Evolutionary conservation across 495 filamentous ascomycete genomes (phyloP).

Genomic region (Hyaloscypha finlandica): DNA sequence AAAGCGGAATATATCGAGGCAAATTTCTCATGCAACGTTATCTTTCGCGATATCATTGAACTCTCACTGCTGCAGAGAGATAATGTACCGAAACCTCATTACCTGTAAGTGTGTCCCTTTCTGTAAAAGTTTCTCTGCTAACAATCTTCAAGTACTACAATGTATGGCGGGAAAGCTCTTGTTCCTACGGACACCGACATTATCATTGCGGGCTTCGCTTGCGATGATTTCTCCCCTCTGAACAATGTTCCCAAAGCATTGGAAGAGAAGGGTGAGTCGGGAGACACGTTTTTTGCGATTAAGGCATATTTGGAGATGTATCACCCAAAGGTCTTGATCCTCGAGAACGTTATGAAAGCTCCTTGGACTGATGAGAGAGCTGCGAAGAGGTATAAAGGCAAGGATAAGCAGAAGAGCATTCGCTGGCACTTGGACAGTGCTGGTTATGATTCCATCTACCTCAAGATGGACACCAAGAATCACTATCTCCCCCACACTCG

Average conservation of each 20-base stretch:
- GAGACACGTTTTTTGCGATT: conserved; percentile 67
- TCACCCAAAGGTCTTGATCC: conserved; percentile 64
- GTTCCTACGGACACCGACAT: conserved; percentile 68
- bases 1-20: conserved; percentile 82
- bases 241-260: conserved; percentile 52
- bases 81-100: neutral
- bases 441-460: conserved; percentile 54
- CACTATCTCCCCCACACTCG: conserved; percentile 83
- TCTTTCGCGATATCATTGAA: conserved; percentile 74
- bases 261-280: conserved; percentile 63
- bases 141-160: conserved; percentile 59
- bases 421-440: conserved; percentile 47
- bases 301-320: conserved; percentile 55
- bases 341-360: conserved; percentile 72
- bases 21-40: conserved; percentile 62
- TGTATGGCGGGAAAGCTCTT: conserved; percentile 59
- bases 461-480: conserved; percentile 66
- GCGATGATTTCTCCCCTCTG: conserved; percentile 69
- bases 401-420: conserved; percentile 35
- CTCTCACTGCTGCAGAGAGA: conserved; percentile 36
- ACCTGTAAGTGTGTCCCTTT: conserved; percentile 7
- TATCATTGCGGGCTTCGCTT: conserved; percentile 74
- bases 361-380: conserved; percentile 53
- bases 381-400: neutral
- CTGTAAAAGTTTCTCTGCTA: conserved; percentile 19